Base-by-base conservation (phyloP, 495 filamentous ascomycete genomes). In the Annulohypoxylon stygium region DNA sequence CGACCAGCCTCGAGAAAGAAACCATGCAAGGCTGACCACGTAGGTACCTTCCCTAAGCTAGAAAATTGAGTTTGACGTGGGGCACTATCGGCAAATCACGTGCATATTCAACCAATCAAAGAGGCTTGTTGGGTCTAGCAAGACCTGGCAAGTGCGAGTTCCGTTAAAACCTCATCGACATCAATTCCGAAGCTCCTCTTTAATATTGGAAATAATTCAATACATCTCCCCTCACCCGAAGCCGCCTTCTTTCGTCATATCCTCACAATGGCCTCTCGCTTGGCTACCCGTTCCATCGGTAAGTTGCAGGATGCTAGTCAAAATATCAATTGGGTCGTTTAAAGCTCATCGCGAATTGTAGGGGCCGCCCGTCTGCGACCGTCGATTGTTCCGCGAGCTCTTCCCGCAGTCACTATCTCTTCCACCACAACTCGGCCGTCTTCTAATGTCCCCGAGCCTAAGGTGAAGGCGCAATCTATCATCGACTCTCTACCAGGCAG, bases 381-480 rank as follows among this genome's bases (percentile, higher is more conserved):
- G 79, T 86, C 88, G 70, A 75, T 93, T 69, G 81, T 86, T 81
- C 82, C 89, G 84, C 91, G 92, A 82, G 82, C 85, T 77, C 83
- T 93, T 77, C 92, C 93, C 81, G 88, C 92, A 77, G 78, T 94
- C 80, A 87, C 90, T 79, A 87, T 90, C 76, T 84, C 89, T 51
- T 81, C 87, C 80, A 87, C 89, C 57, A 78, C 90, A 60, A 80
- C 87, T 79, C 92, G 93, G 73, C 84, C 87, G 76, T 84, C 88
- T 71, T 95, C 94, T 75, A 93, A 89, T 81, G 89, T 95, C 25
- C 93, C 96, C 34, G 93, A 97, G 70, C 95, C 97, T 78, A 92
- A 95, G 84, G 91, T 90, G 81, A 97, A 95, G 87, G 97, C 97
- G 43, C 92, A 97, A 86, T 97, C 93, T 36, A 92, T 99, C 85